Evolutionary conservation across 2,329 filamentous ascomycete genomes (phyloP).

Genomic region (Cercospora brassicicola): DNA sequence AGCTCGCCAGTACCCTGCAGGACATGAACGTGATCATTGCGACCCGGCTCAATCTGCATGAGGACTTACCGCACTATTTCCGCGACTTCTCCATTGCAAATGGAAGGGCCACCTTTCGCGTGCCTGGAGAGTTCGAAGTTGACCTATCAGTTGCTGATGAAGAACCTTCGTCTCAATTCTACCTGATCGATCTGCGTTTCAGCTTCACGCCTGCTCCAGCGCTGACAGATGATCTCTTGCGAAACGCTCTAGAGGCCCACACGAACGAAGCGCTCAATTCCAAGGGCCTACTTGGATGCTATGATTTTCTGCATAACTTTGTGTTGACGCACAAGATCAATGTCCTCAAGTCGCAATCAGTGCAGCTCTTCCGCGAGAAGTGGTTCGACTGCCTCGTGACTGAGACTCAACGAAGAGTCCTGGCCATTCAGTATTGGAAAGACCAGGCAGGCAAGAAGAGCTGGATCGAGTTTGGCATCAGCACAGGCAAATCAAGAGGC

Average conservation of each 20-base stretch:
- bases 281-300: constrained; percentile 76
- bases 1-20: constrained; percentile 71
- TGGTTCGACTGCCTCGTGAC: constrained; percentile 80
- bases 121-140: constrained; percentile 83
- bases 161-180: constrained; percentile 79
- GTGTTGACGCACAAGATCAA: constrained; percentile 87
- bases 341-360: constrained; percentile 75
- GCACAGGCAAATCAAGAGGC: constrained; percentile 56
- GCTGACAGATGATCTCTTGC: constrained; percentile 62
- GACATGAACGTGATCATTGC: constrained; percentile 82
- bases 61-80: constrained; percentile 77
- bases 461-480: constrained; percentile 86
- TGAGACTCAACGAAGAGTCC: constrained; percentile 74
- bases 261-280: constrained; percentile 70
- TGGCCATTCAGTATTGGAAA: constrained; percentile 91
- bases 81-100: constrained; percentile 74
- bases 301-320: constrained; percentile 82
- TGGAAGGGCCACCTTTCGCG: constrained; percentile 85
- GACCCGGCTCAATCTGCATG: constrained; percentile 79
- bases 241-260: constrained; percentile 65
- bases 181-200: constrained; percentile 90
- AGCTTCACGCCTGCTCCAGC: constrained; percentile 68
- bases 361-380: constrained; percentile 64
- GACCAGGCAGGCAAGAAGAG: constrained; percentile 71
- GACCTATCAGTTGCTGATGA: constrained; percentile 90